Evolutionary conservation across 192 early-diverging fungal species (phyloP), one percentile per base, ranked within the genome.

Genomic region (Podila verticillata): DNA sequence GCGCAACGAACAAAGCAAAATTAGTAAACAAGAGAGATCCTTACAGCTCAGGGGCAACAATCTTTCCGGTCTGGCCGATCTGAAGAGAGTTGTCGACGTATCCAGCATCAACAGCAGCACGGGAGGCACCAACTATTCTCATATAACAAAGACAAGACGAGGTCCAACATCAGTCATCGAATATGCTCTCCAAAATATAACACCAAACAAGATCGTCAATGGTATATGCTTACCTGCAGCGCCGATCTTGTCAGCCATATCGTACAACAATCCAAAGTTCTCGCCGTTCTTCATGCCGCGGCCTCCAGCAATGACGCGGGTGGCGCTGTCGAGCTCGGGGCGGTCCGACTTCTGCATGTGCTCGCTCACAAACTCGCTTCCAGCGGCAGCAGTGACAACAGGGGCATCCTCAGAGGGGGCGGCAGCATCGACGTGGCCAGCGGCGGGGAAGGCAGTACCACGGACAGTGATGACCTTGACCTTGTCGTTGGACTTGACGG

Each of bases 11-110:
- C 12, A 29, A 49, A 2, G 63, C n/a, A 34, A 49, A 22, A 17
- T 74, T 10, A 59, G 17, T 28, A 48, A 49, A 59, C n/a, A 54
- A 56, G 36, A 72, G 22, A 67, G 32, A 54, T 58, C 49, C 57
- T 66, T 73, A 63, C 82, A 80, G 85, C 85, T 87, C 92, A 44
- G 97, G 97, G 24, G 97, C 97, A 72, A 99, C 92, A 70, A 99
- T 96, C 84, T 97, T 97, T 66, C 97, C 97, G 5, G 97, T 99
- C 86, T 99, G 97, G 13, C 97, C 97, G 63, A 99, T 94, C 86
- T 99, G 98, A 61, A 99, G 84, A 34, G 96, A 95, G 88, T 99
- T 98, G 87, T 92, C 92, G 58, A 94, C 96, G 84, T 93, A 99
- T 34, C 96, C 96, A 63, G 97, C 94, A 89, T 99, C 97, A 28